A percentile compares a stretch with the other conserved stretches of the same genome.
Evolutionary conservation across 192 early-diverging fungal species (phyloP).

Genomic region (Geranomyces variabilis): DNA sequence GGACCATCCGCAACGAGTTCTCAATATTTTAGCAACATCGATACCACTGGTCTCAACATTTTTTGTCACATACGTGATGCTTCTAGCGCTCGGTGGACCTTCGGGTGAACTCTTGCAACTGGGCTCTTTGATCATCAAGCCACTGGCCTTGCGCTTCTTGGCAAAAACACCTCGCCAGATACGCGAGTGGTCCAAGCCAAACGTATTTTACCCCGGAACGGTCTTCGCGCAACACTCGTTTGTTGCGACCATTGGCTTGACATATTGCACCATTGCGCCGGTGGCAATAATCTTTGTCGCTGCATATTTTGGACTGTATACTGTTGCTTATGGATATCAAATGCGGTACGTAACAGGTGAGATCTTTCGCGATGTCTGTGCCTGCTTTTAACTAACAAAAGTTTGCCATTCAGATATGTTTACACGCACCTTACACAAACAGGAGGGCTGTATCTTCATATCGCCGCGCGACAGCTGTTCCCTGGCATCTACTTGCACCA

Average conservation of each 20-base stretch:
- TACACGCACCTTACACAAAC: conserved; percentile 38
- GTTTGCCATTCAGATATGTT: conserved; percentile 49
- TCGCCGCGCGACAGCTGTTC: conserved; percentile 44
- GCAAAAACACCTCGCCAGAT: conserved; percentile 77
- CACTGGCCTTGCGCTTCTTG: conserved; percentile 55
- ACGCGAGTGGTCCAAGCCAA: conserved; percentile 53
- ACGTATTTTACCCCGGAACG: conserved; percentile 28
- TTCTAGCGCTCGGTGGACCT: conserved; percentile 70
- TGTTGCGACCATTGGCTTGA: conserved; percentile 61
- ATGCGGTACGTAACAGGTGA: conserved; percentile 79
- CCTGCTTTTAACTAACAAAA: not conserved
- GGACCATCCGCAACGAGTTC: conserved; percentile 52
- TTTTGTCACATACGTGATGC: conserved; percentile 84
- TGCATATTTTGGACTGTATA: conserved; percentile 73
- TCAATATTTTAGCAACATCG: conserved; percentile 56
- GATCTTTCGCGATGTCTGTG: not conserved
- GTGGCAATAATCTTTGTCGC: conserved; percentile 75
- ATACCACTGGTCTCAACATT: conserved; percentile 79
- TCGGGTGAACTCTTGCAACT: conserved; percentile 72
- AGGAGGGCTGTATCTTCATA: conserved; percentile 43
- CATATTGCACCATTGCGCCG: conserved; percentile 81
- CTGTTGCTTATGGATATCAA: conserved; percentile 79
- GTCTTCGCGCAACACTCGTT: conserved; percentile 42
- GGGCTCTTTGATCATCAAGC: conserved; percentile 65
- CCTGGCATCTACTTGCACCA: conserved; percentile 59